Base-by-base conservation (phyloP, 768 basidiomycete genomes). In the Naganishia vaughanmartiniae region DNA sequence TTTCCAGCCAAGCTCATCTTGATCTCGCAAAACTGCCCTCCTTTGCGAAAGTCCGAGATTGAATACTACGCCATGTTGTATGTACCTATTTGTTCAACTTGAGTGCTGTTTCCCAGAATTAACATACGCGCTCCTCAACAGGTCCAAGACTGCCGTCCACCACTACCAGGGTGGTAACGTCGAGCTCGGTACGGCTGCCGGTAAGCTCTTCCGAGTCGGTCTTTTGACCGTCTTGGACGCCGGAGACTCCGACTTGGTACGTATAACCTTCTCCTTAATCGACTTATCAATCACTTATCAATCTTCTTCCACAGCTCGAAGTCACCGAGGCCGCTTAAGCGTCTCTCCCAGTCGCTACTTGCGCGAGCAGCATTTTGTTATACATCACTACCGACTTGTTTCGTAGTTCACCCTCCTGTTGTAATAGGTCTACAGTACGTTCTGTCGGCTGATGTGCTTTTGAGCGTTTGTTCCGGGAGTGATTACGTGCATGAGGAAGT, bases 61-160 rank as follows among this genome's bases (percentile, higher is more conserved):
- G 96, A 99, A 86, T 99, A 98, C 87, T 99, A 98, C 82, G 96
- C 93, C 84, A 96, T 96, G 94, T 87, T 99, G 80, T 80, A 65
- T 70, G 79, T 79, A 17, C 19, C n/a, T 17, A 30, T 24, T 45
- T 26, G 24, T 30, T n/a, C 33, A 17, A n/a, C 28, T 17, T 42
- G 30, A 2, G 14, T 42, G 34, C 11, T 31, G 4, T 42, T 57
- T 4, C 0, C 30, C 31, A 12, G 26, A 39, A 5, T 21, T 66
- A n/a, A 67, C 53, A n/a, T 63, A 2, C 28, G 10, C n/a, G 36
- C 33, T 26, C 5, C 65, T n/a, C 14, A 9, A 46, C 69, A 80
- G 79, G 82, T 96, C 93, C 76, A 99, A 99, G 87, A 98, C 95
- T 70, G 88, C 91, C 70, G 95, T 98, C 69, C 96, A 98, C 85